Conservation (phyloP, 768 basidiomycete species). For the Chalciporus sphaerocephalus region DNA sequence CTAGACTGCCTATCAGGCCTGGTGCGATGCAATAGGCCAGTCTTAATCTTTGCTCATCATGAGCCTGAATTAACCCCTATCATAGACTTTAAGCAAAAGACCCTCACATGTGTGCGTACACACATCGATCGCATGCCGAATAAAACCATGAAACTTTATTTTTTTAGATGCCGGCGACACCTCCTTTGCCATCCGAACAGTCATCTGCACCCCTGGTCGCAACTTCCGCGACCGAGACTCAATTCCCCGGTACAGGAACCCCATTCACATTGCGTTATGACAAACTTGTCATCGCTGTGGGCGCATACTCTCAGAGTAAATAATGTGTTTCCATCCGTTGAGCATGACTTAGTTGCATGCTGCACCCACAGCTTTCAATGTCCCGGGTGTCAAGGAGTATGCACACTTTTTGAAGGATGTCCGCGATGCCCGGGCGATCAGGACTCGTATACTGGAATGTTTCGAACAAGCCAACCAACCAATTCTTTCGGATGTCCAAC, state of each 20-base stretch:
- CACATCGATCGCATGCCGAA: not conserved
- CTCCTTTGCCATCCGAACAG: conserved; percentile 34
- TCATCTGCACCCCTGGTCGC: conserved; percentile 12
- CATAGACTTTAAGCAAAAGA: conserved; percentile 57
- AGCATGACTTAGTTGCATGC: not conserved
- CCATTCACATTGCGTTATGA: conserved; percentile 67
- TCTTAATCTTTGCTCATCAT: not conserved
- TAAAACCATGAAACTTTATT: not conserved
- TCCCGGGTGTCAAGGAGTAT: conserved; percentile 76
- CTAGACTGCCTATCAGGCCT: conserved; percentile 65
- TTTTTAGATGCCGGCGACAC: conserved; percentile 61
- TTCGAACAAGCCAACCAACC: conserved; percentile 88
- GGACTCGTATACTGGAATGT: conserved; percentile 71
- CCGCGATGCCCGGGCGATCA: conserved; percentile 67
- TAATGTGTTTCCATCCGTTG: conserved; percentile 4
- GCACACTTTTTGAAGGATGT: conserved; percentile 82
- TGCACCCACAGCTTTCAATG: conserved; percentile 50
- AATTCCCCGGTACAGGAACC: conserved; percentile 23
- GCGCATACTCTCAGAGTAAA: conserved; percentile 81
- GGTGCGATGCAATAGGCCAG: conserved; percentile 69
- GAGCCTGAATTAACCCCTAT: conserved; percentile 8
- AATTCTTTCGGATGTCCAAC: conserved; percentile 66
- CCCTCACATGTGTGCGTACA: conserved; percentile 53
- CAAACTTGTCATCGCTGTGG: conserved; percentile 80
- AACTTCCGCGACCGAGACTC: conserved; percentile 14